Evolutionary conservation across 331 rosid species (phyloP).

Genomic region (Stylosanthes scabra): DNA sequence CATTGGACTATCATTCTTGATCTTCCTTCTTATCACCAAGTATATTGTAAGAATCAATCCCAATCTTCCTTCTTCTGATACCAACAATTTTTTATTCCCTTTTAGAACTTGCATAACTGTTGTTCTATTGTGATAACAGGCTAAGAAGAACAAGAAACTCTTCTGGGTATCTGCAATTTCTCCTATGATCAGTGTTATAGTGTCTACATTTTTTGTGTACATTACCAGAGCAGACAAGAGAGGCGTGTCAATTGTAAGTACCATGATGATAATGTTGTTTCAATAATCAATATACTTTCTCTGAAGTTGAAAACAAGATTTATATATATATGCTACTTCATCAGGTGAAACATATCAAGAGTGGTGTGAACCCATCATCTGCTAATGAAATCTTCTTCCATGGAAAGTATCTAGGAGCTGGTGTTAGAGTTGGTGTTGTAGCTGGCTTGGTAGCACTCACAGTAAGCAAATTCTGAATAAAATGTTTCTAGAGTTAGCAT

Average conservation of each 20-base stretch:
- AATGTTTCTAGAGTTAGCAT: not conserved
- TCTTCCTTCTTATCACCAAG: slow-evolving; percentile 64
- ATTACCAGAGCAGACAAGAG: slow-evolving; percentile 78
- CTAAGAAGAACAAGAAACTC: slow-evolving; percentile 64
- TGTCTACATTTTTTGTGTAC: slow-evolving; percentile 73
- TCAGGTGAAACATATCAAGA: slow-evolving; percentile 62
- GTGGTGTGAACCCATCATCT: slow-evolving; percentile 83
- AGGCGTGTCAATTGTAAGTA: slow-evolving; percentile 84
- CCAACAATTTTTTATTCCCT: too few species aligned
- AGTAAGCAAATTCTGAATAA: slow-evolving; percentile 44
- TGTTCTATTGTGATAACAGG: slow-evolving; percentile 46
- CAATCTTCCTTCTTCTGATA: not conserved
- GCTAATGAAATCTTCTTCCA: slow-evolving; percentile 59
- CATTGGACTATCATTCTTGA: slow-evolving; percentile 72
- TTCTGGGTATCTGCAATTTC: slow-evolving; percentile 91
- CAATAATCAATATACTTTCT: not conserved
- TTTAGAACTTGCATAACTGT: not conserved
- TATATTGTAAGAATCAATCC: slow-evolving; percentile 58
- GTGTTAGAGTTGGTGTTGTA: slow-evolving; percentile 69
- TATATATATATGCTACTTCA: slow-evolving; percentile 36
- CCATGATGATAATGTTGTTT: not conserved
- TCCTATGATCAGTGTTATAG: slow-evolving; percentile 73
- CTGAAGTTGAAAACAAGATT: not conserved
- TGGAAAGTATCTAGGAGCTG: slow-evolving; percentile 62
- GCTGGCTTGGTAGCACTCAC: slow-evolving; percentile 83